Evolutionary conservation across 2,329 filamentous ascomycete genomes (phyloP).

Genomic region (Aspergillus quadrilineatus): DNA sequence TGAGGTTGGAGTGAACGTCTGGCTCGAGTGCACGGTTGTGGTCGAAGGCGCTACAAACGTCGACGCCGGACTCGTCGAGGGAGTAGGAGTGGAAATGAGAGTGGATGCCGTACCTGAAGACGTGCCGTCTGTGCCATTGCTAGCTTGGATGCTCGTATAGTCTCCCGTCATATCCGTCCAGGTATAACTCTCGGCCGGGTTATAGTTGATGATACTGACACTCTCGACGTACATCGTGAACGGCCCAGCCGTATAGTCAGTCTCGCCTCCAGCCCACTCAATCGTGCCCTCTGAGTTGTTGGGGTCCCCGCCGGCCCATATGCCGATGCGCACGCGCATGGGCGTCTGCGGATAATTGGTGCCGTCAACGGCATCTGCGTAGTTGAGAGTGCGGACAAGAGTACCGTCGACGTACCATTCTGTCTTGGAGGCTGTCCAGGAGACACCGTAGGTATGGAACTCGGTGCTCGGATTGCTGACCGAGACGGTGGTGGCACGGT

Average conservation of each 20-base stretch:
- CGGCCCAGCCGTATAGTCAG: constrained; percentile 64
- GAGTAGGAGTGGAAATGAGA: neutral
- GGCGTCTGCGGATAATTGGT: constrained; percentile 69
- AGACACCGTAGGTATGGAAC: constrained; percentile 52
- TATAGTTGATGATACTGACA: constrained; percentile 56
- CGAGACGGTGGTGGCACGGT: constrained; percentile 77
- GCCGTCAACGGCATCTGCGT: constrained; percentile 58
- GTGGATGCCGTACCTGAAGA: neutral
- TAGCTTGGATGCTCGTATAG: constrained; percentile 61
- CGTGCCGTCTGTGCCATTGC: constrained; percentile 4
- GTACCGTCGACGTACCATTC: constrained; percentile 65
- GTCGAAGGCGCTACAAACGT: too few species aligned
- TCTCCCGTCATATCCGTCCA: constrained; percentile 61
- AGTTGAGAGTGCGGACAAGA: constrained; percentile 61
- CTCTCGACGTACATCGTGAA: constrained; percentile 74
- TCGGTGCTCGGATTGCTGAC: constrained; percentile 56
- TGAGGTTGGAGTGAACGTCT: neutral
- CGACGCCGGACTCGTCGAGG: neutral
- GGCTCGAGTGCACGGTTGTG: neutral
- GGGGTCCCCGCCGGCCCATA: constrained; percentile 64
- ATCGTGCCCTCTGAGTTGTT: constrained; percentile 51
- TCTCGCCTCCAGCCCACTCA: constrained; percentile 68
- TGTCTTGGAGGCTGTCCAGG: constrained; percentile 65
- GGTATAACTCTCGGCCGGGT: constrained; percentile 62
- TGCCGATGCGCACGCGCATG: constrained; percentile 68